Conservation (phyloP, 139 green algal genomes). For the Deuterostichococcus epilithicus region DNA sequence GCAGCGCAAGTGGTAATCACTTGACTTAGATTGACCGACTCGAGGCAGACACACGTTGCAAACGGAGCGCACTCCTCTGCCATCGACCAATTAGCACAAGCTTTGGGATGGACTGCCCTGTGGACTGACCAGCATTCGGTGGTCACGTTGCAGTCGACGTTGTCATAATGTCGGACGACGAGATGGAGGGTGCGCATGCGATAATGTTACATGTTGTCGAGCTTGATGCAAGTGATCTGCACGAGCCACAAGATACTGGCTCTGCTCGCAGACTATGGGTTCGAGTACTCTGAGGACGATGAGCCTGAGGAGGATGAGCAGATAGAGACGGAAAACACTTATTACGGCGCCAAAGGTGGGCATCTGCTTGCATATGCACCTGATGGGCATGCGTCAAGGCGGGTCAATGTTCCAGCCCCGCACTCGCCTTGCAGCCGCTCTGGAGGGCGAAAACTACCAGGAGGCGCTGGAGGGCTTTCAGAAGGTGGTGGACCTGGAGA, state of each 20-base stretch:
- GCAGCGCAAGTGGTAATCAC: too few relatives aligned
- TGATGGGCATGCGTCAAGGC: not conserved
- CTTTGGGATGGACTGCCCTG: too few relatives aligned
- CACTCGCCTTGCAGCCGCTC: constrained; percentile 51
- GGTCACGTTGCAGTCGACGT: too few relatives aligned
- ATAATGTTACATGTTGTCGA: not conserved
- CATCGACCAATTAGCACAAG: not conserved
- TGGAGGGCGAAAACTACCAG: constrained; percentile 70
- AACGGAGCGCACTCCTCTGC: too few relatives aligned
- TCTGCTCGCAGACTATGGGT: constrained; percentile 77
- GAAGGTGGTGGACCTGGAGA: constrained; percentile 91
- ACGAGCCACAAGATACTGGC: not conserved
- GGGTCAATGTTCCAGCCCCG: not conserved
- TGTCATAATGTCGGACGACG: constrained; percentile 10
- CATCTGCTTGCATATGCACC: not conserved
- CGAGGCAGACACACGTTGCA: too few relatives aligned
- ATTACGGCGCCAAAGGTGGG: constrained; percentile 97
- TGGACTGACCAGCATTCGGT: not conserved
- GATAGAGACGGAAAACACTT: constrained; percentile 98
- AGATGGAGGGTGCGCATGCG: constrained; percentile 9
- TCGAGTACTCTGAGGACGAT: constrained; percentile 98
- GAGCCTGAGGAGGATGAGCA: constrained; percentile 77
- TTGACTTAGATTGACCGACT: too few relatives aligned
- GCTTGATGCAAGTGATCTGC: not conserved
- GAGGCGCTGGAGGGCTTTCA: constrained; percentile 86